Percentiles rank a stretch among this genome's conserved stretches.
Evolutionary conservation across 2,329 filamentous ascomycete genomes (phyloP).

Genomic region (Falciphora oryzae): DNA sequence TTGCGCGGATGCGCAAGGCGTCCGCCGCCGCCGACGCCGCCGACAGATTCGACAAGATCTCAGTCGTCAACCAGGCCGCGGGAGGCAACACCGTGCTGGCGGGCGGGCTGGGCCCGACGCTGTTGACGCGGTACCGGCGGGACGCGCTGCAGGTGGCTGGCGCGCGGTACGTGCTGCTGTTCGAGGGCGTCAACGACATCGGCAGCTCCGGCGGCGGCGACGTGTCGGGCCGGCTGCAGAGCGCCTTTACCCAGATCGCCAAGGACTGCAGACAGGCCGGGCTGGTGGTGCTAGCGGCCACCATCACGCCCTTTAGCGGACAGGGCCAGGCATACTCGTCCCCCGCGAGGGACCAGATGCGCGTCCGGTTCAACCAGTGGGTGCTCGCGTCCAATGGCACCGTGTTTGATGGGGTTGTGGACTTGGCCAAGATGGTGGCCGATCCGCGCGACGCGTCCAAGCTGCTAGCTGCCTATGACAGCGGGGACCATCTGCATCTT

Average conservation of each 20-base stretch:
- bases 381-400: conserved; percentile 43
- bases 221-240: conserved; percentile 36
- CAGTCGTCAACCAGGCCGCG: conserved; percentile 59
- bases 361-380: conserved; percentile 54
- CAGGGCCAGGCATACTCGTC: conserved; percentile 48
- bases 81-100: conserved; percentile 61
- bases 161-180: conserved; percentile 57
- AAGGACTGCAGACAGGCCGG: conserved; percentile 46
- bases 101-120: conserved; percentile 57
- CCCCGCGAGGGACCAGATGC: conserved; percentile 47
- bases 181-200: conserved; percentile 66
- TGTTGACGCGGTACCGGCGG: conserved; percentile 55
- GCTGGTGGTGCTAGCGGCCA: conserved; percentile 55
- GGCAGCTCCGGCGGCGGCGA: conserved; percentile 44
- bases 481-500: conserved; percentile 61
- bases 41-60: conserved; percentile 39
- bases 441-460: conserved; percentile 42
- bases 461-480: conserved; percentile 46
- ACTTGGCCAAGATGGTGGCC: conserved; percentile 54
- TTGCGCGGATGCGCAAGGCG: conserved; percentile 43
- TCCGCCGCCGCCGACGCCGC: too few species aligned
- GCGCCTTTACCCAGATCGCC: conserved; percentile 54
- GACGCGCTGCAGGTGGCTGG: conserved; percentile 55
- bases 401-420: conserved; percentile 53
- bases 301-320: conserved; percentile 58